These are phyloP conservation scores for Phytophthora vignae DNA, from an alignment of 352 stramenopile species.

Conservation along the genomic window DNA sequence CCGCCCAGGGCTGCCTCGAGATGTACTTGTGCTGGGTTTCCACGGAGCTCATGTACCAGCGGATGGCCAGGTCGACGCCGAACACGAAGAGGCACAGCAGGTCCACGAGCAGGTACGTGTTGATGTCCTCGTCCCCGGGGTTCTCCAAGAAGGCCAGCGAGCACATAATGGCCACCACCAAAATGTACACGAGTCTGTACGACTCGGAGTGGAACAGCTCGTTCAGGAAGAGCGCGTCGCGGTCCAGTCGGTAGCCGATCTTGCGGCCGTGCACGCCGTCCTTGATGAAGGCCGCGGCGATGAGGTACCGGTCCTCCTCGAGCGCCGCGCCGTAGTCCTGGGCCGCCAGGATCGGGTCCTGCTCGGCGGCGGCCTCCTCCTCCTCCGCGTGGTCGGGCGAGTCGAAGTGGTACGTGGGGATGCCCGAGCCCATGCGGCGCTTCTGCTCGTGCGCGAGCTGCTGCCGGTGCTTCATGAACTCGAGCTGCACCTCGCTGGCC, in stretches of 20 bases:
- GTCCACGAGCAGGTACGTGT: constrained; percentile 70
- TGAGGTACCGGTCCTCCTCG: constrained; percentile 76
- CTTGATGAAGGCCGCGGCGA: constrained; percentile 81
- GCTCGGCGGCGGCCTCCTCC: constrained; percentile 22
- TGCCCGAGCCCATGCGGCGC: constrained; percentile 41
- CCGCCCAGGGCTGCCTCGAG: constrained; percentile 78
- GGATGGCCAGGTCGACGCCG: constrained; percentile 67
- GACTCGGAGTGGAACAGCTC: constrained; percentile 78
- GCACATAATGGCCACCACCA: constrained; percentile 73
- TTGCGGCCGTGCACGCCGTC: constrained; percentile 88
- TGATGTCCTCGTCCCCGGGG: constrained; percentile 53
- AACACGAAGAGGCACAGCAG: constrained; percentile 74
- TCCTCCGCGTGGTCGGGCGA: constrained; percentile 12
- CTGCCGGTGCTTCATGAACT: constrained; percentile 73
- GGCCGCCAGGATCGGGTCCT: constrained; percentile 41
- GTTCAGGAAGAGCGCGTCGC: constrained; percentile 70
- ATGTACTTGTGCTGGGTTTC: constrained; percentile 84
- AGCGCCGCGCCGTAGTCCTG: constrained; percentile 42
- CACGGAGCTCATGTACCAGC: constrained; percentile 86
- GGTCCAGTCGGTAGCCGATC: constrained; percentile 82
- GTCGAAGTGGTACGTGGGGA: constrained; percentile 53
- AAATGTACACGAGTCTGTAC: constrained; percentile 76
- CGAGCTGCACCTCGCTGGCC: constrained; percentile 77
- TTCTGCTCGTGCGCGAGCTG: constrained; percentile 53
- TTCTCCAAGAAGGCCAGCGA: constrained; percentile 72